These are phyloP conservation scores for Pyrenophora tritici-repentis DNA, from an alignment of 2,329 filamentous ascomycete species.

Conservation along the genomic window DNA sequence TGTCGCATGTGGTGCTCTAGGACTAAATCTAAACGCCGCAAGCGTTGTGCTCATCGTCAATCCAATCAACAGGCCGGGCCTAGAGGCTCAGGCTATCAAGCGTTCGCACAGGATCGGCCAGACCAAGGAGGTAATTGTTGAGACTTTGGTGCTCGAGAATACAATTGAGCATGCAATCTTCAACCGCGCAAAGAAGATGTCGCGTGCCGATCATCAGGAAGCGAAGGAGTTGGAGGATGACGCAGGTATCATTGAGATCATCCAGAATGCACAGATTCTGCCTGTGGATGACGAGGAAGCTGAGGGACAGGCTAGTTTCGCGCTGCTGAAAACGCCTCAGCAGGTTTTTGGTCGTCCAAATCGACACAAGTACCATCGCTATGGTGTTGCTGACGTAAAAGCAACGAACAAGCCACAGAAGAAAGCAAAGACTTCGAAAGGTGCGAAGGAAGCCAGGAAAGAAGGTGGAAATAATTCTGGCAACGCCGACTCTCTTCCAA, in stretches of 20 bases:
- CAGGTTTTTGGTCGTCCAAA: constrained; percentile 51
- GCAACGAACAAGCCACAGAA: constrained; percentile 23
- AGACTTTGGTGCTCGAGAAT: constrained; percentile 79
- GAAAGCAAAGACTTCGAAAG: constrained; percentile 19
- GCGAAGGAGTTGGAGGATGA: constrained; percentile 65
- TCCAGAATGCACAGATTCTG: constrained; percentile 60
- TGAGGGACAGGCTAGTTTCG: constrained; percentile 46
- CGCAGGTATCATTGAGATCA: constrained; percentile 61
- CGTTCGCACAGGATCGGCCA: constrained; percentile 88
- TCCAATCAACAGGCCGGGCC: constrained; percentile 80
- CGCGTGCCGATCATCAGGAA: constrained; percentile 60
- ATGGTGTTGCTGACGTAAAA: constrained; percentile 25
- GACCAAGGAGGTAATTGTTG: constrained; percentile 75
- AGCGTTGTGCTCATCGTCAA: constrained; percentile 88
- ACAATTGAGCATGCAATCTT: constrained; percentile 88
- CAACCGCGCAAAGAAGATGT: constrained; percentile 74
- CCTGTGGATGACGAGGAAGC: constrained; percentile 45
- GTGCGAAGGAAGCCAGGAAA: not conserved
- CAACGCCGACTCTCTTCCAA: not conserved
- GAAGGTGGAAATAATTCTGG: not conserved
- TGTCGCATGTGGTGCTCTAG: constrained; percentile 84
- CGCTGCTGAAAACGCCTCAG: constrained; percentile 49
- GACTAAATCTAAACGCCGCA: constrained; percentile 81
- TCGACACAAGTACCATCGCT: constrained; percentile 37
- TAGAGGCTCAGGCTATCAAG: constrained; percentile 91